Base-by-base conservation (phyloP, 305 asterid species). In the Rubia occidens region DNA sequence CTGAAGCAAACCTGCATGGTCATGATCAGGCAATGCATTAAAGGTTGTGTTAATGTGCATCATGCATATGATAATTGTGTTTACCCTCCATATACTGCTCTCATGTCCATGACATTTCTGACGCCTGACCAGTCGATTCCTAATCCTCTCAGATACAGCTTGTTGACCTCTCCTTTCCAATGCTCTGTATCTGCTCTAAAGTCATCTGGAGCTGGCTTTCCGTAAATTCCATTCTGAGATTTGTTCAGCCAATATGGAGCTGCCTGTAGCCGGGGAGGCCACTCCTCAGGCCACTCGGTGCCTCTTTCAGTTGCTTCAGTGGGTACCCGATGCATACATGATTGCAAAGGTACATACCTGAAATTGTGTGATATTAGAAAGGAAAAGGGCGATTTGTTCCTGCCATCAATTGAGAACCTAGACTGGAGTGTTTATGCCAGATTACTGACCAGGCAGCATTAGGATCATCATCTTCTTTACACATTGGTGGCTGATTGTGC, bases 51-150 rank as follows among this genome's bases (percentile, higher is more conserved):
- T 17, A 29, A 44, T 21, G 20, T 32, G 10, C 18, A 49, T 9
- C 26, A 45, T 24, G 55, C 45, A 62, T 42, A 35, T 51, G n/a
- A 49, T 32, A 8, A 42, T 29, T 49, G 9, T 45, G 17, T 37
- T 40, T 87, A 92, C 98, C 98, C 98, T 64, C 97, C 97, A 70
- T 92, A 89, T 42, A 84, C 97, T 62, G 98, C 95, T 90, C 97
- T 84, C 88, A 90, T 83, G 84, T 92, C 98, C 98, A 92, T 92
- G 74, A 86, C 83, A 40, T 90, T 92, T 78, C 98, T 84, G 59
- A 89, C 88, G 29, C 75, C 79, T 21, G 89, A 74, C 97, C 96
- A 91, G 79, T 76, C 85, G 56, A 92, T 86, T 44, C 98, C 98
- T 72, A 92, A 55, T 24, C 87, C 90, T 10, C 74, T 82, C 77